Evolutionary conservation across 352 stramenopile genomes (phyloP), one percentile per base, ranked within the genome.

Genomic region (Globisporangium alternatum): DNA sequence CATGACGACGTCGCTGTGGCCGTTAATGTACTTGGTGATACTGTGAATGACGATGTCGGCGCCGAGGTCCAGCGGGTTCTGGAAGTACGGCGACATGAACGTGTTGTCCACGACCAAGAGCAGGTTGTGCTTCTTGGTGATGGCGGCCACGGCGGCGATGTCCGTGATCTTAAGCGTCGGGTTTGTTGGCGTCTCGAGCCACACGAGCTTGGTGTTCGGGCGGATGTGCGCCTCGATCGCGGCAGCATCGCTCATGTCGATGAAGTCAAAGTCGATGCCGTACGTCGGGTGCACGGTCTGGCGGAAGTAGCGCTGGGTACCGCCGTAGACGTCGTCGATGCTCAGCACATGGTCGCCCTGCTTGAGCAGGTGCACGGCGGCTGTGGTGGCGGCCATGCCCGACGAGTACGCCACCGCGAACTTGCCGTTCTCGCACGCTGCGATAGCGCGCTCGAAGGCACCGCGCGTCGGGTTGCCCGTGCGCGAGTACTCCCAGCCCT

Each of bases 21-120:
- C 94, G 70, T 97, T 96, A 70, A 98, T 98, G 81, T 97, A 98
- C 84, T 98, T 98, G 74, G 95, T 98, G 67, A 97, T 83, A 64
- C 85, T 97, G 77, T 98, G 94, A 57, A 98, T 83, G 37, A 96
- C 92, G 25, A 98, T 80, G 72, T 98, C 92, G 37, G 86, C 90
- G 45, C 95, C 95, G 22, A 97, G 80, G 55, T 90, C 82, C 19
- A 98, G 78, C 12, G 95, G 95, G 69, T 95, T 95, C 72, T 94
- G 87, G 72, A 98, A 95, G 71, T 98, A 97, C 0, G 93, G 93
- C 49, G 89, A 95, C 70, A 95, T 93, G 72, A 98, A 98, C 33
- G 95, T 98, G 74, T 96, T 96, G 77, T 98, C 95, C 44, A 97
- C 95, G 2, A 94, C 91, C 59, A 98, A 78, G 35, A 97, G 80